These are phyloP conservation scores for Plantago major DNA, from an alignment of 257 asterid genomes.

Conservation along the genomic window DNA sequence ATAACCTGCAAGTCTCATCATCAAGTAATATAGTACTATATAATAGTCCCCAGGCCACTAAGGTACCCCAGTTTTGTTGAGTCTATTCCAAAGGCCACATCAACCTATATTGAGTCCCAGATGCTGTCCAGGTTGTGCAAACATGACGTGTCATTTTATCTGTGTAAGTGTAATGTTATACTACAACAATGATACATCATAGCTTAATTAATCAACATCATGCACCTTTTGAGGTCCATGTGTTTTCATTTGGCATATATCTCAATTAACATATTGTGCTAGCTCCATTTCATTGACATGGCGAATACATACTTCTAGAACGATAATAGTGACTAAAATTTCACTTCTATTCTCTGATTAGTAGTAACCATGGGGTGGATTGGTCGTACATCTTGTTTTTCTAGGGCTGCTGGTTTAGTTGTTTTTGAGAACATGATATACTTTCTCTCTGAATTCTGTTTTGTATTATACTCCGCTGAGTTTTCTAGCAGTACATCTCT, in stretches of 20 bases:
- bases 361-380: too few species aligned
- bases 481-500: too few species aligned
- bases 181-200: conserved; percentile 17
- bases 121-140: conserved; percentile 12
- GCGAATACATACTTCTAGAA: too few species aligned
- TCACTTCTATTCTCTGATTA: too few species aligned
- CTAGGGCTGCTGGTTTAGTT: too few species aligned
- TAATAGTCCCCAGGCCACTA: not conserved
- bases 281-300: conserved; percentile 8
- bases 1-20: conserved; percentile 20
- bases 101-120: conserved; percentile 13
- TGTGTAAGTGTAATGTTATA: too few species aligned
- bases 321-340: too few species aligned
- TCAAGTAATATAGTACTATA: conserved; percentile 6
- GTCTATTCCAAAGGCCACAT: conserved; percentile 28
- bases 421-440: too few species aligned
- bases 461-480: too few species aligned
- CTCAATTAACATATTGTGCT: conserved; percentile 9
- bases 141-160: conserved; percentile 18
- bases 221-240: conserved; percentile 10
- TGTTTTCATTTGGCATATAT: conserved; percentile 12
- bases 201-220: too few species aligned
- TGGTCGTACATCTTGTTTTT: too few species aligned
- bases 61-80: conserved; percentile 9
- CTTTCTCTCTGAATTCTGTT: too few species aligned